Evolutionary conservation across 768 basidiomycete genomes (phyloP).

Genomic region (Russula dissimulans): DNA sequence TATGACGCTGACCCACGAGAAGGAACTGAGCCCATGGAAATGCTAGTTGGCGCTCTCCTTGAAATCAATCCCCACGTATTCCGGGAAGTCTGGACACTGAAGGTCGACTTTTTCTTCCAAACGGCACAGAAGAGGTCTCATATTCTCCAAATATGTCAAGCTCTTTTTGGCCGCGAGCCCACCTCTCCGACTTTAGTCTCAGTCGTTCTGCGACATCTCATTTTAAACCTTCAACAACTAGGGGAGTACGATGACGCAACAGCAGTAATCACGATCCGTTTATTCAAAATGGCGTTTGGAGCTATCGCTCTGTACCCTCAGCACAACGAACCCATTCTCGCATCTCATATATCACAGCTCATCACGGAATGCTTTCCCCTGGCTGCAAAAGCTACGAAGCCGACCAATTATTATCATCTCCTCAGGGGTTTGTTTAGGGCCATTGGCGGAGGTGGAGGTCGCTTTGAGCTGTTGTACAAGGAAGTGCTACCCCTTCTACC

Average conservation of each 20-base stretch:
- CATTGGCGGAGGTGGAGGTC: slow-evolving; percentile 84
- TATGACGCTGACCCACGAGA: slow-evolving; percentile 67
- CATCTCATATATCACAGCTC: slow-evolving; percentile 82
- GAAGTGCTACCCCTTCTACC: slow-evolving; percentile 93
- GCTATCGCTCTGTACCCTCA: slow-evolving; percentile 68
- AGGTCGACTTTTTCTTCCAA: slow-evolving; percentile 86
- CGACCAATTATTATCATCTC: slow-evolving; percentile 87
- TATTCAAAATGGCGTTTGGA: slow-evolving; percentile 93
- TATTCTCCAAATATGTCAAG: slow-evolving; percentile 77
- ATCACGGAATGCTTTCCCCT: slow-evolving; percentile 96
- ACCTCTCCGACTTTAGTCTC: slow-evolving; percentile 77
- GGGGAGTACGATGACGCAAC: slow-evolving; percentile 79
- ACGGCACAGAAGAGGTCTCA: slow-evolving; percentile 65
- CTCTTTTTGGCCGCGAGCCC: slow-evolving; percentile 67
- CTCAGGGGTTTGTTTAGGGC: slow-evolving; percentile 88
- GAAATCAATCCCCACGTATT: slow-evolving; percentile 89
- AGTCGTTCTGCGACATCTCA: slow-evolving; percentile 80
- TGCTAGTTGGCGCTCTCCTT: slow-evolving; percentile 61
- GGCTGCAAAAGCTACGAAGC: slow-evolving; percentile 84
- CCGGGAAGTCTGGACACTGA: slow-evolving; percentile 92
- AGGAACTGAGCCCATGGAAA: slow-evolving; percentile 74
- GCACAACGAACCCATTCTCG: slow-evolving; percentile 86
- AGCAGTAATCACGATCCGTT: slow-evolving; percentile 74
- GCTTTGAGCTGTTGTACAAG: slow-evolving; percentile 91
- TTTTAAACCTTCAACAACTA: slow-evolving; percentile 69